Base-by-base conservation (phyloP, 257 asterid species). In the Ilex asprella region DNA sequence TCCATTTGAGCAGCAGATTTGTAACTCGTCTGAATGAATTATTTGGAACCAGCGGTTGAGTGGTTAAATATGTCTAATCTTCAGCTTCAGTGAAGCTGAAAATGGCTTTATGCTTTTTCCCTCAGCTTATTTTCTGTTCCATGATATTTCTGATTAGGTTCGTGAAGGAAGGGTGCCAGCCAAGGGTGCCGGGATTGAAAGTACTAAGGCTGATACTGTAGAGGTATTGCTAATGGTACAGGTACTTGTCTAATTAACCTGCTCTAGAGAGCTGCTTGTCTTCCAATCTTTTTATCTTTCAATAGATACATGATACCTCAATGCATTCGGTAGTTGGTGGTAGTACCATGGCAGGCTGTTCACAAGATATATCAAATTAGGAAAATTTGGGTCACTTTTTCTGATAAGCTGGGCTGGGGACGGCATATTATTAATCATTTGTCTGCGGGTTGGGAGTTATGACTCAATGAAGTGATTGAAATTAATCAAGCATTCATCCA, bases 221-320 rank as follows among this genome's bases (percentile, higher is more conserved):
- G 97, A 93, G 77, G 92, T 85, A 79, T 62, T 93, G 90, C 95
- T 93, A 74, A 85, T 93, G 16, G 96, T 93, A 76, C 99, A 93
- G 99, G 99, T 89, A 62, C 67, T 60, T 62, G 43, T 65, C 55
- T 7, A 53, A 29, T 50, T 65, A 58, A 21, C 61, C 56, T 50
- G 62, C 63, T 65, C 69, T 60, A 6, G 8, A 46, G 11, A 53
- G 57, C 57, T 53, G 11, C 30, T 70, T 60, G 11, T 39, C 31
- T 55, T 60, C 50, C 39, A 10, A 64, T 41, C 50, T 65, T 63
- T 2, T 44, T 44, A 8, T 44, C 16, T 49, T 49, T 12, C 10
- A 12, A 12, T 49, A 49, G 16, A 4, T 11, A 6, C 5, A n/a
- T 11, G 16, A n/a, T 49, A 12, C 27, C 27, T 49, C 54, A 11